Percentiles rank a stretch among this genome's conserved stretches.
Conservation (phyloP, 1,284 basidiomycete genomes). For the Irpex sp. region DNA sequence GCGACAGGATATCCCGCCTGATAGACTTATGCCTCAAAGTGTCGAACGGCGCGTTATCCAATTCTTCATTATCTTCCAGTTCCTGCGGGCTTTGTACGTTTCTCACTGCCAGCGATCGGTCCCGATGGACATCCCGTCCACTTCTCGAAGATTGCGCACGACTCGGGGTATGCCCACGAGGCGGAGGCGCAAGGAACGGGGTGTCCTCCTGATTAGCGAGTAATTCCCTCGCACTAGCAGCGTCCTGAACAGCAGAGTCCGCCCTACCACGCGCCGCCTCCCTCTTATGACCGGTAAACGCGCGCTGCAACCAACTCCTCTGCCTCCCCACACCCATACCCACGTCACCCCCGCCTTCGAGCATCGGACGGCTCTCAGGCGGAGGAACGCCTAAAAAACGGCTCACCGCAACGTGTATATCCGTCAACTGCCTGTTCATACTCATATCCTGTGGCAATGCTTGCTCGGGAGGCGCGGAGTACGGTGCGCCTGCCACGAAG, state of each 20-base stretch:
- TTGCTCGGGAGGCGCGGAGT: conserved; percentile 25
- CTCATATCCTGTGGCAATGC: conserved; percentile 8
- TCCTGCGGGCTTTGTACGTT: conserved; percentile 14
- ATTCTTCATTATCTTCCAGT: conserved; percentile 20
- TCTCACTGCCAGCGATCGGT: neutral
- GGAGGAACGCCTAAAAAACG: conserved; percentile 23
- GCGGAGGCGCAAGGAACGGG: conserved; percentile 18
- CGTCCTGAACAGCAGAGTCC: conserved; percentile 2
- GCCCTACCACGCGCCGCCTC: conserved; percentile 1
- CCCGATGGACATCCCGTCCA: neutral
- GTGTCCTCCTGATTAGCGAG: conserved; percentile 19
- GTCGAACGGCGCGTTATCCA: conserved; percentile 23
- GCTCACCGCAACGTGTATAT: neutral
- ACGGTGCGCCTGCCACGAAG: conserved; percentile 37
- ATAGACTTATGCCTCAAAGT: conserved; percentile 28
- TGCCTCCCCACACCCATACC: neutral
- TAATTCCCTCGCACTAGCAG: neutral
- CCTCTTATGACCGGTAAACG: conserved; percentile 2
- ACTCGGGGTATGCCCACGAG: conserved; percentile 3
- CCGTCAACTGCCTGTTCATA: conserved; percentile 6
- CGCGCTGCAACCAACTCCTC: conserved; percentile 4
- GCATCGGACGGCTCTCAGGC: conserved; percentile 15
- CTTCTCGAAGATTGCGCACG: conserved; percentile 2
- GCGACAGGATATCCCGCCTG: conserved; percentile 29
- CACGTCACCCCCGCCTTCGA: neutral